Evolutionary conservation across 1,284 basidiomycete genomes (phyloP).

Genomic region (Coniferiporia sulphurascens): DNA sequence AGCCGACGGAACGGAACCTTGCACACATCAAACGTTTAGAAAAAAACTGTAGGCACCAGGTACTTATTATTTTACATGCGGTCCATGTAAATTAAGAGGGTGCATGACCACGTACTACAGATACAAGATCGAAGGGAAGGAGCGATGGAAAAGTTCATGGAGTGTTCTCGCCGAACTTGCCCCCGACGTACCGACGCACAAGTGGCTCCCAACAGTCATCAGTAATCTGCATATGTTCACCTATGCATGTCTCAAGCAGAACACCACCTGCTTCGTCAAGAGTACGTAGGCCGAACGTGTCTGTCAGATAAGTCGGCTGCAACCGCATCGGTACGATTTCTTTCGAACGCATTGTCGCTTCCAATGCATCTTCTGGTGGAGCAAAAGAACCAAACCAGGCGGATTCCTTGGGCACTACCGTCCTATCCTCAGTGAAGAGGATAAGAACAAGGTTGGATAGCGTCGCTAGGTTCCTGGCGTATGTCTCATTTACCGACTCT

Average conservation of each 20-base stretch:
- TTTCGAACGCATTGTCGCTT: constrained; percentile 27
- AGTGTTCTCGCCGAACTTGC: constrained; percentile 5
- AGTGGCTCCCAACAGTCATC: constrained; percentile 54
- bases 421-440: constrained; percentile 66
- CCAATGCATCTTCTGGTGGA: constrained; percentile 32
- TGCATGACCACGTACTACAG: too few species aligned
- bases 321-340: constrained; percentile 65
- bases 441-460: constrained; percentile 62
- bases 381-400: constrained; percentile 79
- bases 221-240: constrained; percentile 79
- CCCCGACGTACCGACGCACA: constrained; percentile 44
- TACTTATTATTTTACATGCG: too few species aligned
- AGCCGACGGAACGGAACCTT: too few species aligned
- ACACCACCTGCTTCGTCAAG: constrained; percentile 72
- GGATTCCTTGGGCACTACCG: constrained; percentile 78
- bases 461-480: constrained; percentile 52
- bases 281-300: constrained; percentile 82
- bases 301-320: constrained; percentile 77
- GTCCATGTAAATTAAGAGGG: too few species aligned
- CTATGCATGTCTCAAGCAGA: constrained; percentile 65
- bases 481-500: constrained; percentile 50
- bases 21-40: too few species aligned
- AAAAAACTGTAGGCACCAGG: too few species aligned
- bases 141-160: too few species aligned
- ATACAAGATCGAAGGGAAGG: too few species aligned